Base-by-base conservation (phyloP, 306 rosid species). In the Quercus parvula region DNA sequence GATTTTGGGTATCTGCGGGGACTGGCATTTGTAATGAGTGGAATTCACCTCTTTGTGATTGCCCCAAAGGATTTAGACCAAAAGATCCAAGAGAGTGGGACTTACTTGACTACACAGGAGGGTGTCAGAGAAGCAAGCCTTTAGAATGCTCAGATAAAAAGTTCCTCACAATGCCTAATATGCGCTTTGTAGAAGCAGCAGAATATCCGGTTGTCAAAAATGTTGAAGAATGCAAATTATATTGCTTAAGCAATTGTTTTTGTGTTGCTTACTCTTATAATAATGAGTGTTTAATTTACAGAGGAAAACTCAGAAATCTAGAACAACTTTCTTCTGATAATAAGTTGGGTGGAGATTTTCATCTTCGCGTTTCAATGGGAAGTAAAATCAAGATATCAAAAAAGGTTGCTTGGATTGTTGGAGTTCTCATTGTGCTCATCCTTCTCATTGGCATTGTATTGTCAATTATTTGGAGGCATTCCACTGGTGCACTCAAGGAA, bases 1-100 rank as follows among this genome's bases (percentile, higher is more conserved):
- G 4, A 90, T 91, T 19, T 82, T 87, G 79, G 87, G 84, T 4
- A 56, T 70, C 14, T 91, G 95, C 49, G 89, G 92, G 46, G 59
- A 85, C 5, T 75, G 86, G 88, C 3, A 80, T 15, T 69, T 91
- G 90, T 82, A 81, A 70, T 33, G 77, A 75, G 31, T 67, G 35
- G 1, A 54, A 83, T 12, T 4, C 3, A 76, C 82, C 86, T 2
- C 75, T 20, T 18, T 91, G 95, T 70, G 72, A 1, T 15, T 89
- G 90, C 46, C 79, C 84, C 82, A 55, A 4, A 46, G 92, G 95
- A 5, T 89, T 84, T 38, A 15, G 56, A 70, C 90, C 84, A 57
- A 87, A 24, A 62, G 82, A 78, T 10, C 82, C 46, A 10, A 24
- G 68, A 28, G 92, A 89, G 22, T 87, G 92, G 95, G 20, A 56